These are phyloP conservation scores for Monosporascus sp. DNA, from an alignment of 2,329 filamentous ascomycete species.

Conservation along the genomic window DNA sequence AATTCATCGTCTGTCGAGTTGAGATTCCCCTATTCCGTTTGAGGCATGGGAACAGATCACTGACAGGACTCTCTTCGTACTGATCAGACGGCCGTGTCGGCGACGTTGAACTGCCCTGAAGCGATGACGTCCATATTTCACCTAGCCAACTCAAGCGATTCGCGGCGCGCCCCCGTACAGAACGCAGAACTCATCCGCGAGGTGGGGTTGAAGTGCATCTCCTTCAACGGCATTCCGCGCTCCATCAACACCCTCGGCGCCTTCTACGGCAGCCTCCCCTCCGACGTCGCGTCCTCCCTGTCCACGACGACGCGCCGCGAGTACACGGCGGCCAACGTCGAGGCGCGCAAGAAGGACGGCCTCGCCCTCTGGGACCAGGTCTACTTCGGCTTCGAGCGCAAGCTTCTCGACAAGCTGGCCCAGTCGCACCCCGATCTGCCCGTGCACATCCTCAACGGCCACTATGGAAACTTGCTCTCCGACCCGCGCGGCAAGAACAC, in stretches of 20 bases:
- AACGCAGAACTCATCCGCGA: constrained; percentile 70
- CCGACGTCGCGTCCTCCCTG: constrained; percentile 47
- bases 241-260: constrained; percentile 77
- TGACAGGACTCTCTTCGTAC: neutral
- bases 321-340: constrained; percentile 47
- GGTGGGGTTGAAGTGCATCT: constrained; percentile 71
- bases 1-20: neutral
- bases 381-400: constrained; percentile 68
- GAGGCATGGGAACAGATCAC: neutral
- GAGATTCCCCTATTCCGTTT: too few relatives aligned
- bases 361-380: constrained; percentile 68
- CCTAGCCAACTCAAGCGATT: constrained; percentile 33
- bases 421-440: constrained; percentile 77
- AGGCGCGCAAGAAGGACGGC: constrained; percentile 52
- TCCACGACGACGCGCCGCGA: constrained; percentile 51
- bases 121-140: constrained; percentile 61
- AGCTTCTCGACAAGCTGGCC: constrained; percentile 65
- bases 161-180: constrained; percentile 31
- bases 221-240: constrained; percentile 76
- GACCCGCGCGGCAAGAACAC: constrained; percentile 50
- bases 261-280: constrained; percentile 60
- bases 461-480: constrained; percentile 69
- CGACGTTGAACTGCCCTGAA: constrained; percentile 81
- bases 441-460: constrained; percentile 68
- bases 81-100: constrained; percentile 67